Evolutionary conservation across 2,329 filamentous ascomycete species (phyloP), one percentile per base, ranked within the genome.

Genomic region (Colletotrichum navitas): DNA sequence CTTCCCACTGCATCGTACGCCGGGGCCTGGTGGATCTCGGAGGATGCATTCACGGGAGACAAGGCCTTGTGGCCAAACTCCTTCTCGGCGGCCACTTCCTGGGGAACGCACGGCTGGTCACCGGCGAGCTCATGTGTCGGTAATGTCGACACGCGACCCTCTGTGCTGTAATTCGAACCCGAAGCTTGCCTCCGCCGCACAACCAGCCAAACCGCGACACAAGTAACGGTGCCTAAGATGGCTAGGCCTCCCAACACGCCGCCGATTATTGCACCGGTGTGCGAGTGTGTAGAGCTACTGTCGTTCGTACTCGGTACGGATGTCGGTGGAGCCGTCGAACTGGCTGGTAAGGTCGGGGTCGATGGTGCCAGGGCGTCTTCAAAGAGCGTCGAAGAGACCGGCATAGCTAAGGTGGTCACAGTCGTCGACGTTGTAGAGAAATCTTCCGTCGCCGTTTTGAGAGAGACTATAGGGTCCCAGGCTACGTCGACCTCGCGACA

Each of bases 191-290:
- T 24, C 7, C 60, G 45, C 21, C 45, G 45, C 36, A 68, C 29
- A 5, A 68, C 24, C 10, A 72, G 29, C 60, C 65, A 69, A 11
- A 55, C 54, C 6, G 52, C 26, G 24, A 64, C 54, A 21, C 69
- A 72, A 8, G 52, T 59, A 5, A 54, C 26, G 8, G 59, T 29
- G 24, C 65, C 69, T 12, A 72, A 14, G n/a, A 72, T 55, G 1
- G 41, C 54, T 5, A 68, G 26, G 1, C 69, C 29, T 1, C 69
- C 60, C 21, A 68, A 14, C 6, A 69, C 69, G 41, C 69, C 69
- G 32, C 69, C 69, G 16, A 72, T 36, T 16, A 72, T 64, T 24
- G 41, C 45, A 10, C 59, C 65, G 5, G 60, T 41, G 5, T 55
- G 66, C 3, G 54, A 2, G 14, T 24, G 26, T 16, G 21, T 61